Base-by-base conservation (phyloP, 129 eudicot species). In the Oenanthe sinensis region DNA sequence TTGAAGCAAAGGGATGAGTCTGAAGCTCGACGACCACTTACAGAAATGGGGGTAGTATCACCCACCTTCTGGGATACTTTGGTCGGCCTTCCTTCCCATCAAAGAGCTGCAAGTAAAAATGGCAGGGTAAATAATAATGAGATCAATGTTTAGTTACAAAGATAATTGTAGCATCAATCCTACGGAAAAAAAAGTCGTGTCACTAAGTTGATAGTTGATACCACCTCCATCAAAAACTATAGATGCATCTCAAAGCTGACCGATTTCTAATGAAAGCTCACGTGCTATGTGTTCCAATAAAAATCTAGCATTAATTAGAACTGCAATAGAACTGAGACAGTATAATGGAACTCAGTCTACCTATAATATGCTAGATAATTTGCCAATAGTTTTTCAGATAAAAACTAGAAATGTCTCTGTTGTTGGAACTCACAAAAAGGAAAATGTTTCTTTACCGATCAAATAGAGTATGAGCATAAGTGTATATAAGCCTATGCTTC, bases 81-180 rank as follows among this genome's bases (percentile, higher is more conserved):
- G 97, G 97, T 40, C 88, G 86, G 87, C 99, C 99, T 8, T 95
- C 99, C 85, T 95, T 95, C 48, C 97, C 99, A 75, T 95, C 97
- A 80, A 95, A 95, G 69, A 95, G 90, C 99, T 95, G 89, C 87
- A 76, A 80, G 47, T 74, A 24, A 47, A 5, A 33, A 44, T 4
- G 19, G 60, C 77, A 74, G 11, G 40, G 76, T 68, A 55, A 79
- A 48, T 76, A 48, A 26, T 7, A 0, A 22, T 2, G 5, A 60
- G 68, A 60, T 30, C 68, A n/a, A 9, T 60, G 20, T 60, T 60
- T n/a, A 60, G 24, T 8, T 22, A 60, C n/a, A 33, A n/a, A 60
- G 16, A n/a, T 0, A 7, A 24, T 60, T 24, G 30, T 8, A 13
- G 68, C 36, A 24, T n/a, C 33, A 60, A 60, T 60, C 68, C 68